Percentiles rank a stretch among this genome's conserved stretches.
Conservation (phyloP, 371 early-diverging fungal species). For the Mycotypha africana region DNA sequence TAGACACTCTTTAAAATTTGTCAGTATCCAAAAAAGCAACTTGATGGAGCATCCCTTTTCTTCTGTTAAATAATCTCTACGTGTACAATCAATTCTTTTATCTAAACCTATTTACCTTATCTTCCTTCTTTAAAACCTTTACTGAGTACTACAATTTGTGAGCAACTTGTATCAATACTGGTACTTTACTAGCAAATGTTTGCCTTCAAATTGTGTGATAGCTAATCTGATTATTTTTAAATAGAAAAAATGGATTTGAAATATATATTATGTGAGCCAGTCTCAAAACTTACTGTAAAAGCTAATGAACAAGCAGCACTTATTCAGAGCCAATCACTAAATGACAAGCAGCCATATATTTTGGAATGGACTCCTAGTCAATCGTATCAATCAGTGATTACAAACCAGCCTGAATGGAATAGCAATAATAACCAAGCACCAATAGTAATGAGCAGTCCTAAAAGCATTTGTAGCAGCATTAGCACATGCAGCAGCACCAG, state of each 20-base stretch:
- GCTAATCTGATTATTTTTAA: too few relatives aligned
- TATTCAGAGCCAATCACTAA: background rate
- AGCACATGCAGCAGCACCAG: conserved; percentile 18
- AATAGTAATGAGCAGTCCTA: conserved; percentile 14
- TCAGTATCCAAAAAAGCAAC: too few relatives aligned
- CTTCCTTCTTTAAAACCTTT: background rate
- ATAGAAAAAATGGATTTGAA: conserved; percentile 20
- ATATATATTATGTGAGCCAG: conserved; percentile 22
- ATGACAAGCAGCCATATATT: background rate
- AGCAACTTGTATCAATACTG: too few relatives aligned
- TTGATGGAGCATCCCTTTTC: too few relatives aligned
- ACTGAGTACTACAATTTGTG: background rate
- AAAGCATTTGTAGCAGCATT: conserved; percentile 18
- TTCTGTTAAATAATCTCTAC: too few relatives aligned
- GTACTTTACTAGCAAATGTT: too few relatives aligned
- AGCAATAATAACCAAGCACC: too few relatives aligned
- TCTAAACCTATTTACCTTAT: too few relatives aligned
- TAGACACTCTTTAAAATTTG: too few relatives aligned
- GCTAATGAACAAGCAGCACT: conserved; percentile 6
- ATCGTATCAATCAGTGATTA: background rate
- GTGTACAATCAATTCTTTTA: too few relatives aligned
- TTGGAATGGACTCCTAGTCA: background rate
- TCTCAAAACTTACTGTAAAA: conserved; percentile 14
- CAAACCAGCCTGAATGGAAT: too few relatives aligned
- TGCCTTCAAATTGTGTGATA: too few relatives aligned